Percentiles rank a stretch among this genome's conserved stretches.
Evolutionary conservation across 1,284 basidiomycete genomes (phyloP).

Genomic region (Ustilago lituana): DNA sequence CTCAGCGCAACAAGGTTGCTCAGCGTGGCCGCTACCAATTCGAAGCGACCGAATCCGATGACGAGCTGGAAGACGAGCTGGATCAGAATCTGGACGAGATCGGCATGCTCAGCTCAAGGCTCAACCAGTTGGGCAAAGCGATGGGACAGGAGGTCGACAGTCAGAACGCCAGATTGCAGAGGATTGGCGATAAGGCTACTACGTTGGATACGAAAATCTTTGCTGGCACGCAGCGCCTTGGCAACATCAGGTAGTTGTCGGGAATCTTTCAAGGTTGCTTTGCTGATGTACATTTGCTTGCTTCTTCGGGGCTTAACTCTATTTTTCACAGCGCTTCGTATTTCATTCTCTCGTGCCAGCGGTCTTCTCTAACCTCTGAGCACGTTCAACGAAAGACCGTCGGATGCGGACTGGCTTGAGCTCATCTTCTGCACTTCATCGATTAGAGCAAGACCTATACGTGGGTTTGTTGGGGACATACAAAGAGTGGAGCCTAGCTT

Average conservation of each 20-base stretch:
- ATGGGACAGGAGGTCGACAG: conserved; percentile 73
- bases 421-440: too few relatives aligned
- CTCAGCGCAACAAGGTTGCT: conserved; percentile 68
- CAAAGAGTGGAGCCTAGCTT: too few relatives aligned
- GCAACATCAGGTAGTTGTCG: conserved; percentile 51
- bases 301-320: neutral
- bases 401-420: neutral
- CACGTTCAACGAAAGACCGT: too few relatives aligned
- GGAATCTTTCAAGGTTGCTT: too few relatives aligned
- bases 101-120: conserved; percentile 78
- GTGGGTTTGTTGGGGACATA: too few relatives aligned
- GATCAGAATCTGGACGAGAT: conserved; percentile 94
- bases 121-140: conserved; percentile 84
- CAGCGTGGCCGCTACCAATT: conserved; percentile 89
- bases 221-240: conserved; percentile 61
- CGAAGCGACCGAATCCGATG: conserved; percentile 92
- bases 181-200: conserved; percentile 63
- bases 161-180: conserved; percentile 60
- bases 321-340: too few relatives aligned
- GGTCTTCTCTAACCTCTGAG: too few relatives aligned
- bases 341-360: too few relatives aligned
- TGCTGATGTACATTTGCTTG: neutral
- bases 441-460: too few relatives aligned
- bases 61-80: conserved; percentile 81
- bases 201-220: conserved; percentile 63